Percentiles rank a stretch among this genome's conserved stretches.
Conservation (phyloP, 202 grass and related monocot species). For the Zoysia matrella region DNA sequence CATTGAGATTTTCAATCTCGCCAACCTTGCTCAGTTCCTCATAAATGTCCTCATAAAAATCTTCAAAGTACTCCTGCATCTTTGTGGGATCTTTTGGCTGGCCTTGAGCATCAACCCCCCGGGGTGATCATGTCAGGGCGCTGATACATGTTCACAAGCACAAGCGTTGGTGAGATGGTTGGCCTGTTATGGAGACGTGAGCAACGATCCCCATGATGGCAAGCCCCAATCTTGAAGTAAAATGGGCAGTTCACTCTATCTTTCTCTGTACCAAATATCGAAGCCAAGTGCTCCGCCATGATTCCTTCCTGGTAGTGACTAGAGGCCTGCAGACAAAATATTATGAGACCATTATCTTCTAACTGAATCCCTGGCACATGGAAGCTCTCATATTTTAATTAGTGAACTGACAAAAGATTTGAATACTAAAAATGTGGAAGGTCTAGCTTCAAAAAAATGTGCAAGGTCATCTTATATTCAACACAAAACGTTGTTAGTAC, state of each 20-base stretch:
- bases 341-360: constrained; percentile 25
- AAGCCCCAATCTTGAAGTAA: constrained; percentile 76
- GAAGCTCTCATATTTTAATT: not conserved
- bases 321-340: constrained; percentile 45
- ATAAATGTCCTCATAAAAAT: constrained; percentile 61
- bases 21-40: constrained; percentile 65
- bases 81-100: constrained; percentile 57
- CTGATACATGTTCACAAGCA: constrained; percentile 40
- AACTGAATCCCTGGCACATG: constrained; percentile 7
- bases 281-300: constrained; percentile 57
- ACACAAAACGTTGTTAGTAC: not conserved
- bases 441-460: not conserved
- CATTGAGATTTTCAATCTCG: constrained; percentile 54
- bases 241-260: constrained; percentile 67
- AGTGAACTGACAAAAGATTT: not conserved
- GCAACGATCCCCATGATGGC: constrained; percentile 54
- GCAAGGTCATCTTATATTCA: constrained; percentile 26
- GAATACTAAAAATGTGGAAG: not conserved
- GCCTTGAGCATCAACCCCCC: constrained; percentile 57
- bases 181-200: constrained; percentile 59
- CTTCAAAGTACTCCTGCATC: constrained; percentile 68
- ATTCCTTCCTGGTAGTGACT: constrained; percentile 27
- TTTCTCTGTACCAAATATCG: constrained; percentile 38
- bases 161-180: constrained; percentile 62
- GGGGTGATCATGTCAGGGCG: too few relatives aligned